phyloP scores from a whole-genome alignment of 768 basidiomycete species.

The Trametes punicea region DNA sequence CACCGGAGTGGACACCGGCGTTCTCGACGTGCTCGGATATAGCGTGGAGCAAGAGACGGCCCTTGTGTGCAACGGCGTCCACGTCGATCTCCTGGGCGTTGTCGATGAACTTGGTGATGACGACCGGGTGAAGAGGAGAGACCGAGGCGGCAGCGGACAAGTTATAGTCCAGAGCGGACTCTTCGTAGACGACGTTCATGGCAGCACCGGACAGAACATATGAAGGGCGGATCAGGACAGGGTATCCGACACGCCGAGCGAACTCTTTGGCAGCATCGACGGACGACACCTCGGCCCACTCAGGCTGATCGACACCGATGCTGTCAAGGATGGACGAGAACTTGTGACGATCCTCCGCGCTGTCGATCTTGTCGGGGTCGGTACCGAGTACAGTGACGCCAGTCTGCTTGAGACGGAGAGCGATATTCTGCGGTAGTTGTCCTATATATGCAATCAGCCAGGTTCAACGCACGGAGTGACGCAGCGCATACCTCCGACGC shows the following conservation, averaged over 20 bases:
- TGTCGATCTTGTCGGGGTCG: constrained; percentile 93
- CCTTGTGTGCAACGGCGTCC: constrained; percentile 93
- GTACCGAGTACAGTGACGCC: constrained; percentile 95
- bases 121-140: constrained; percentile 95
- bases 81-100: constrained; percentile 97
- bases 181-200: constrained; percentile 98
- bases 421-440: constrained; percentile 98
- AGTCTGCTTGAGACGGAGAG: constrained; percentile 86
- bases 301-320: constrained; percentile 95
- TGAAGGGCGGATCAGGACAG: constrained; percentile 96
- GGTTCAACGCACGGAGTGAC: background rate
- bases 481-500: constrained; percentile 80
- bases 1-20: constrained; percentile 97
- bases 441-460: constrained; percentile 42
- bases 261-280: constrained; percentile 90
- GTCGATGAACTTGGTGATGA: constrained; percentile 98
- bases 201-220: constrained; percentile 98
- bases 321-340: constrained; percentile 96
- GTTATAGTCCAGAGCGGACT: constrained; percentile 84
- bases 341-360: constrained; percentile 97
- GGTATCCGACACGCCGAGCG: constrained; percentile 87
- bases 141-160: constrained; percentile 96
- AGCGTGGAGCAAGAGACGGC: constrained; percentile 89
- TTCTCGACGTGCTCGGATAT: constrained; percentile 99
- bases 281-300: constrained; percentile 89